Evolutionary conservation across 2,329 filamentous ascomycete species (phyloP).

Genomic region (Epichloe uncinata): DNA sequence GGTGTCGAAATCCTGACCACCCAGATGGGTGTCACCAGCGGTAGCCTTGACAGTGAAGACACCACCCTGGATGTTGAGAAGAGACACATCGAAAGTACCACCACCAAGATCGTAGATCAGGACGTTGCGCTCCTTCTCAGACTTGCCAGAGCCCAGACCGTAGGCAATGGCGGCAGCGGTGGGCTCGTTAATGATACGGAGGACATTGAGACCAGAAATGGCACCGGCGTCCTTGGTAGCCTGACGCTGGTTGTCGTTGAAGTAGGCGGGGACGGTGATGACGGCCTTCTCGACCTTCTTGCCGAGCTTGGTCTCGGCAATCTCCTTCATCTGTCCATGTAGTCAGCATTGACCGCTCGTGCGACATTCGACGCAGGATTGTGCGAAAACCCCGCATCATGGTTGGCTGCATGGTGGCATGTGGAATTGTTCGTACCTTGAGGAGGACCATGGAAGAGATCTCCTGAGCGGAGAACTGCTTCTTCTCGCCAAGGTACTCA

Average conservation of each 20-base stretch:
- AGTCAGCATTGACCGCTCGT: slow-evolving; percentile 7
- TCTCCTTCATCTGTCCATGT: slow-evolving; percentile 80
- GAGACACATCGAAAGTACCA: slow-evolving; percentile 99
- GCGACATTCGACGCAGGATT: not conserved
- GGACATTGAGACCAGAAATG: slow-evolving; percentile 92
- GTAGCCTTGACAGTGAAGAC: slow-evolving; percentile 99
- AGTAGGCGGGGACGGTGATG: slow-evolving; percentile 97
- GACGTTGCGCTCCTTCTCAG: slow-evolving; percentile 95
- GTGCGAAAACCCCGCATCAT: not conserved
- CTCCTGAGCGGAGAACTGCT: slow-evolving; percentile 95
- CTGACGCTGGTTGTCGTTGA: slow-evolving; percentile 99
- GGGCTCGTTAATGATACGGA: slow-evolving; percentile 99
- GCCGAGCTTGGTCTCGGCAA: slow-evolving; percentile 94
- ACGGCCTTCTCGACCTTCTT: slow-evolving; percentile 99
- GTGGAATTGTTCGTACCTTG: slow-evolving; percentile 54
- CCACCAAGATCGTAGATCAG: slow-evolving; percentile 99
- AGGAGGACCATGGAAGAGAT: slow-evolving; percentile 97
- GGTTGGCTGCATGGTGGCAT: not conserved
- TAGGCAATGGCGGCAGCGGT: slow-evolving; percentile 97
- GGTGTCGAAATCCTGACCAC: slow-evolving; percentile 93
- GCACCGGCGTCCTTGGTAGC: slow-evolving; percentile 98
- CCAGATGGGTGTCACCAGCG: slow-evolving; percentile 92
- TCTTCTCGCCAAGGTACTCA: slow-evolving; percentile 86
- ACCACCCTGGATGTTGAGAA: slow-evolving; percentile 96
- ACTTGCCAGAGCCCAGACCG: slow-evolving; percentile 89